Percentiles rank a stretch among this genome's conserved stretches.
phyloP scores from a whole-genome alignment of 352 stramenopile species.

The Pelagophyceae sp. region DNA sequence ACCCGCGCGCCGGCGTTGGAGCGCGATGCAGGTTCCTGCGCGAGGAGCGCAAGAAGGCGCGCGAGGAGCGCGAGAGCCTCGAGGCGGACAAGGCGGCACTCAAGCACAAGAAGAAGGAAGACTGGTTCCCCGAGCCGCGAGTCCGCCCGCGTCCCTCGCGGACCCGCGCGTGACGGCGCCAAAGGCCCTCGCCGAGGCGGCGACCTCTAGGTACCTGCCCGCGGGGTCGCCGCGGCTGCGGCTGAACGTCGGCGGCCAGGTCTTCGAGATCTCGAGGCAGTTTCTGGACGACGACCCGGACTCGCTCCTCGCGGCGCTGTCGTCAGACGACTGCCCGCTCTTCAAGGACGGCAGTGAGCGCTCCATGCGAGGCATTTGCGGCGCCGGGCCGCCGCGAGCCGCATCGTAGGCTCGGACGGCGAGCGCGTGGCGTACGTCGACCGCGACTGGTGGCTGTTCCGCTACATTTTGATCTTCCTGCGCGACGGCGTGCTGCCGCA shows the following conservation, averaged over 20 bases:
- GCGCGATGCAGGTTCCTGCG: slow-evolving; percentile 37
- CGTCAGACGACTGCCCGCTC: slow-evolving; percentile 30
- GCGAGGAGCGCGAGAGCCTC: slow-evolving; percentile 29
- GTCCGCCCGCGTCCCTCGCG: too few relatives aligned
- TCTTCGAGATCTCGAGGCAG: slow-evolving; percentile 40
- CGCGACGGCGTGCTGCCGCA: slow-evolving; percentile 39
- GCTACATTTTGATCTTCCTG: slow-evolving; percentile 45
- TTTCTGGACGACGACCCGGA: slow-evolving; percentile 38
- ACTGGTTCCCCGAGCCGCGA: slow-evolving; percentile 37
- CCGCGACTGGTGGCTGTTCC: slow-evolving; percentile 47
- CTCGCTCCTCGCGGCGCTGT: slow-evolving; percentile 42
- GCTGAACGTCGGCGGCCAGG: slow-evolving; percentile 45
- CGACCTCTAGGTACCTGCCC: slow-evolving; percentile 24
- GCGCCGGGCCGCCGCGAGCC: not conserved
- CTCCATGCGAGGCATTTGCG: not conserved
- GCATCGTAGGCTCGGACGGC: too few relatives aligned
- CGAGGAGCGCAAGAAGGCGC: slow-evolving; percentile 23
- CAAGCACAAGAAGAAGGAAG: slow-evolving; percentile 24
- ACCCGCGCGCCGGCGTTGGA: slow-evolving; percentile 29
- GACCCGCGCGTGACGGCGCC: too few relatives aligned
- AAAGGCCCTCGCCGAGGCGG: too few relatives aligned
- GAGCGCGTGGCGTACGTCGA: slow-evolving; percentile 42
- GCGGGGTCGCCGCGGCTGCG: slow-evolving; percentile 27
- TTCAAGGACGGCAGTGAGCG: slow-evolving; percentile 29
- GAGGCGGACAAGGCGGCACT: slow-evolving; percentile 29